phyloP scores from a whole-genome alignment of 2,329 filamentous ascomycete genomes.

The Colletotrichum navitas region DNA sequence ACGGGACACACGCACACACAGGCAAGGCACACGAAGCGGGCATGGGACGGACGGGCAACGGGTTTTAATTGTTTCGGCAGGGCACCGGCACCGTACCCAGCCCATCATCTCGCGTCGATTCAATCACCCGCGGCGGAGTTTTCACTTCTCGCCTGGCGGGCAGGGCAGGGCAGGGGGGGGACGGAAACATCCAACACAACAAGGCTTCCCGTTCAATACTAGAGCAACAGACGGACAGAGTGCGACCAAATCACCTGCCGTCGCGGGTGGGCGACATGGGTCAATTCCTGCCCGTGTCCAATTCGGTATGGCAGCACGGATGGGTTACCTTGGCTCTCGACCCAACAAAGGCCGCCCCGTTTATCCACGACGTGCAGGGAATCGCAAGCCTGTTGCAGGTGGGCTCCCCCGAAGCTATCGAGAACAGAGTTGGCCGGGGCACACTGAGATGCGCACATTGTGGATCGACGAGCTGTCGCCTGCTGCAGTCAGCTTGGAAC shows the following conservation, averaged over 20 bases:
- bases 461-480: slow-evolving; percentile 28
- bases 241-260: not conserved
- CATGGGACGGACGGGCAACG: slow-evolving; percentile 34
- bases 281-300: slow-evolving; percentile 2
- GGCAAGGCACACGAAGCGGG: slow-evolving; percentile 5
- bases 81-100: slow-evolving; percentile 30
- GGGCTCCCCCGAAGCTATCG: slow-evolving; percentile 12
- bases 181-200: not conserved
- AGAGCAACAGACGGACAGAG: not conserved
- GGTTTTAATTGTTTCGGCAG: slow-evolving; percentile 43
- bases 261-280: slow-evolving; percentile 6
- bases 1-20: not conserved
- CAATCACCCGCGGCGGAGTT: slow-evolving; percentile 28
- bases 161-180: slow-evolving; percentile 6
- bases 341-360: not conserved
- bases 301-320: not conserved
- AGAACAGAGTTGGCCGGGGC: slow-evolving; percentile 14
- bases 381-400: slow-evolving; percentile 9
- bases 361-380: slow-evolving; percentile 10
- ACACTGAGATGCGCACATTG: slow-evolving; percentile 28
- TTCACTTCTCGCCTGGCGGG: slow-evolving; percentile 23
- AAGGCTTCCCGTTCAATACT: not conserved
- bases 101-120: slow-evolving; percentile 38
- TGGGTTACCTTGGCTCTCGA: not conserved
- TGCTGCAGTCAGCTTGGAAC: slow-evolving; percentile 27